Base-by-base conservation (phyloP, 495 filamentous ascomycete genomes). In the Extremus antarcticus region DNA sequence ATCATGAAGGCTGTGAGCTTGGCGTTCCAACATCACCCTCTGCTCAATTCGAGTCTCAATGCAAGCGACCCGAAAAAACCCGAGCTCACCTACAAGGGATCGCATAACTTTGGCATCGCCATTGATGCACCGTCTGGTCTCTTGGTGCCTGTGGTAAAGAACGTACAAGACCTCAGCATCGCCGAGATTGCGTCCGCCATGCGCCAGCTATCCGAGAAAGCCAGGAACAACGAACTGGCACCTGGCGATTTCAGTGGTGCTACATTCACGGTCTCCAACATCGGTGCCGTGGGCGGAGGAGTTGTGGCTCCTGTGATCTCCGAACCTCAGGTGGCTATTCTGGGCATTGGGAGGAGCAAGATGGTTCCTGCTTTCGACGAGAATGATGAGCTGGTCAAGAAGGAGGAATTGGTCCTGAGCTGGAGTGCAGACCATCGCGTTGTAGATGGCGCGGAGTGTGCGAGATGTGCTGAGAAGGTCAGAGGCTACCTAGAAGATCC, bases 361-460 rank as follows among this genome's bases (percentile, higher is more conserved):
- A 76, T 77, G 1, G 73, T 88, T 22, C 87, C 87, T 13, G 81
- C 81, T n/a, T 90, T 90, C 67, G 64, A 69, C 20, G 65, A 68
- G 43, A 61, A 71, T 19, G 77, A 71, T 7, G 70, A 76, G 56
- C 66, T 90, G 19, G 72, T 88, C 21, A 75, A 70, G 63, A 80
- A 77, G 67, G 78, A 85, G 55, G 73, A 88, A 25, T 80, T 82
- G 61, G 87, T 92, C 66, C 91, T 97, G 61, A 95, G 88, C 65
- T 99, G 90, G 90, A 91, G 88, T 65, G 94, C 91, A 19, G 94
- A 99, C 70, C 94, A 99, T 71, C 74, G 94, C 3, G 83, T 97
- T 49, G 81, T 97, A 45, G 94, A 99, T 71, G 94, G 94, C 3
- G 92, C 90, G 25, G 94, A 86, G 24, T 85, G 95, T 80, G 94